These are phyloP conservation scores for Pseudocercospora fijiensis DNA, from an alignment of 2,329 filamentous ascomycete species.

Conservation along the genomic window DNA sequence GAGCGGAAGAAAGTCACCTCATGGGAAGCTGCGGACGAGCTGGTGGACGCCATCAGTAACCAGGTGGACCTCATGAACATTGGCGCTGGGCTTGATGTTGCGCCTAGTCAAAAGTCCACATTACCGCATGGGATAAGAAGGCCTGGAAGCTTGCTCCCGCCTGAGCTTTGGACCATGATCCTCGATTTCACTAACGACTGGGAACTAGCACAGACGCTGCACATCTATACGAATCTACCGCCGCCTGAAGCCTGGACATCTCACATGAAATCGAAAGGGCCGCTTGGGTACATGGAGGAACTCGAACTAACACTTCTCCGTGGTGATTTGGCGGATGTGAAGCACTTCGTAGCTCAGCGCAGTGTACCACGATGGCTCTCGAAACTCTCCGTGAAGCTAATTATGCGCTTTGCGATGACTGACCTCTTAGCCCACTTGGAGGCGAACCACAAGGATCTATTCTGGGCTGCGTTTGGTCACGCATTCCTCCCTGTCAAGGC, in stretches of 20 bases:
- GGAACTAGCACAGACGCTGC: slow-evolving; percentile 80
- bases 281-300: slow-evolving; percentile 71
- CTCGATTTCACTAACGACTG: slow-evolving; percentile 83
- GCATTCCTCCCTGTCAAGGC: slow-evolving; percentile 84
- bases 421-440: slow-evolving; percentile 73
- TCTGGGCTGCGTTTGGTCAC: slow-evolving; percentile 79
- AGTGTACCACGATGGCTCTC: slow-evolving; percentile 75
- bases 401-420: slow-evolving; percentile 85
- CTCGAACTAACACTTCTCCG: slow-evolving; percentile 84
- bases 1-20: slow-evolving; percentile 52
- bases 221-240: slow-evolving; percentile 74
- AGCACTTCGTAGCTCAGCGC: slow-evolving; percentile 64
- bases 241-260: slow-evolving; percentile 71
- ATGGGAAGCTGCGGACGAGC: slow-evolving; percentile 64
- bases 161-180: slow-evolving; percentile 87
- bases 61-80: slow-evolving; percentile 73
- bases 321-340: slow-evolving; percentile 67
- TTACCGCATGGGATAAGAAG: slow-evolving; percentile 35
- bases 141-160: slow-evolving; percentile 58
- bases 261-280: slow-evolving; percentile 62
- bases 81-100: slow-evolving; percentile 65
- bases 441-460: slow-evolving; percentile 67
- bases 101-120: slow-evolving; percentile 36
- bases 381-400: slow-evolving; percentile 77
- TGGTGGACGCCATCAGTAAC: slow-evolving; percentile 73